phyloP scores from a whole-genome alignment of 169 alveolate species.

The Plasmodium cynomolgi region DNA sequence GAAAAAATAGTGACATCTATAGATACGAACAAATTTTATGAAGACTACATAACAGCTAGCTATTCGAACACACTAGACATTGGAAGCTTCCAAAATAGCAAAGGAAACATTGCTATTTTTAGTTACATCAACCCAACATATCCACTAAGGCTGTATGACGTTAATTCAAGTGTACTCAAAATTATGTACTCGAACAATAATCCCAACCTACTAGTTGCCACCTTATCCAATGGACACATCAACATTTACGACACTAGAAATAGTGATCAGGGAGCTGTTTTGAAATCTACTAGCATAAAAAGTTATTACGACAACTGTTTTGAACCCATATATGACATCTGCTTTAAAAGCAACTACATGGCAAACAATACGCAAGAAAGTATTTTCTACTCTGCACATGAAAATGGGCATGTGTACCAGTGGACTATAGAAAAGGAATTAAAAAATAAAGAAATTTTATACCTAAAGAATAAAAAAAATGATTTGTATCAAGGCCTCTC shows the following conservation, averaged over 20 bases:
- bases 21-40: constrained; percentile 67
- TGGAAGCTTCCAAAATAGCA: constrained; percentile 66
- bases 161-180: constrained; percentile 65
- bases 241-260: constrained; percentile 62
- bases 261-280: constrained; percentile 17
- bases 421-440: constrained; percentile 70
- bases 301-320: constrained; percentile 58
- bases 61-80: constrained; percentile 69
- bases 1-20: constrained; percentile 70
- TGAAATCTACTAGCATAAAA: constrained; percentile 55
- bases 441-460: constrained; percentile 66
- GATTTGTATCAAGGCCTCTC: constrained; percentile 63
- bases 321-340: constrained; percentile 68
- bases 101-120: constrained; percentile 66
- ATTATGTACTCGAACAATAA: constrained; percentile 48
- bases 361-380: constrained; percentile 13
- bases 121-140: constrained; percentile 66
- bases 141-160: constrained; percentile 45
- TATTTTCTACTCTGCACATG: constrained; percentile 73
- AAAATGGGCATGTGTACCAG: constrained; percentile 67
- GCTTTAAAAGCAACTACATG: constrained; percentile 29
- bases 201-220: constrained; percentile 64
- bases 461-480: constrained; percentile 67
- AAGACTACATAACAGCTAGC: constrained; percentile 69
- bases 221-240: constrained; percentile 62